Evolutionary conservation across 441 rosid genomes (phyloP).

Genomic region (Breynia disticha): DNA sequence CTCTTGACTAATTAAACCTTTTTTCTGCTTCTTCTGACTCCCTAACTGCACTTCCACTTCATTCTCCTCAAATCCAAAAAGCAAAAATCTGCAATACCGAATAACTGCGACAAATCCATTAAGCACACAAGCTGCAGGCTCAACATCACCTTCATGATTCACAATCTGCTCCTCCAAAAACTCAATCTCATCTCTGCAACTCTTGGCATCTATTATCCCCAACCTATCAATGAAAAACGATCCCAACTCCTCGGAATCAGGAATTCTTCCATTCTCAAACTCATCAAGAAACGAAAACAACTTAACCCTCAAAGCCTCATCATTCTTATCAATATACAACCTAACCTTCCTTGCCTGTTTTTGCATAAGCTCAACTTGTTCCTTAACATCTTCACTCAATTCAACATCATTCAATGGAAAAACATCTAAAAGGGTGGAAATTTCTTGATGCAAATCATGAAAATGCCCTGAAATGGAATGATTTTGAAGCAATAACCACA

Average conservation of each 20-base stretch:
- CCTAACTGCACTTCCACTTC: slow-evolving; percentile 35
- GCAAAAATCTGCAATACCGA: slow-evolving; percentile 64
- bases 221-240: slow-evolving; percentile 49
- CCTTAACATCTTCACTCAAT: slow-evolving; percentile 64
- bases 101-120: slow-evolving; percentile 74
- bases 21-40: slow-evolving; percentile 40
- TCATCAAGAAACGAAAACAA: slow-evolving; percentile 52
- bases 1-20: slow-evolving; percentile 55
- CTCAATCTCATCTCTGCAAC: slow-evolving; percentile 61
- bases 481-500: slow-evolving; percentile 80
- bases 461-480: slow-evolving; percentile 78
- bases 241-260: slow-evolving; percentile 27
- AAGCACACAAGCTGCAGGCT: slow-evolving; percentile 69
- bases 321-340: slow-evolving; percentile 50
- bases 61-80: slow-evolving; percentile 62
- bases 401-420: slow-evolving; percentile 45
- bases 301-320: slow-evolving; percentile 46
- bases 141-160: slow-evolving; percentile 66
- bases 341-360: slow-evolving; percentile 48
- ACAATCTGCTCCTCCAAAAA: slow-evolving; percentile 88
- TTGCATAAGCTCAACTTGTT: slow-evolving; percentile 59
- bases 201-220: slow-evolving; percentile 45
- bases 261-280: slow-evolving; percentile 57
- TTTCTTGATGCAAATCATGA: slow-evolving; percentile 82
- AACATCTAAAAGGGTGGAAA: slow-evolving; percentile 76